A percentile compares a stretch with the other conserved stretches of the same genome.
phyloP scores from a whole-genome alignment of 257 asterid species.

The Nemophila menziesii region DNA sequence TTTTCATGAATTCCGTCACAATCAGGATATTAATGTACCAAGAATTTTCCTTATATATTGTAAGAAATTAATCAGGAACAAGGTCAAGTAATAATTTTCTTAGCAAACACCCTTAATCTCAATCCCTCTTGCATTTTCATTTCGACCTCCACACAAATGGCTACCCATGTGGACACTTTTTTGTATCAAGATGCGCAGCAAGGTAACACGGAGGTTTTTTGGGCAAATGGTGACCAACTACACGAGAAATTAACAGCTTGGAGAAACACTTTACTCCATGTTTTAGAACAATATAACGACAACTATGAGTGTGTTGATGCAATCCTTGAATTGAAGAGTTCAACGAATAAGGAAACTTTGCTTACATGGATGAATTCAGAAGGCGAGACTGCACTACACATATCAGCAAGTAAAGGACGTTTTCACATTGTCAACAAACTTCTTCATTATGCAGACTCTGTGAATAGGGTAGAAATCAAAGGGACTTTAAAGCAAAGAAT shows the following conservation, averaged over 20 bases:
- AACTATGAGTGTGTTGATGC: background rate
- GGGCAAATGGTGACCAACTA: background rate
- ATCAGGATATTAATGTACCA: too few relatives aligned
- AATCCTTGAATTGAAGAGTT: background rate
- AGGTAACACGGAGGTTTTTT: background rate
- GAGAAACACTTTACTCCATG: constrained; percentile 7
- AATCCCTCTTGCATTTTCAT: too few relatives aligned
- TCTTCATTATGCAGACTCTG: background rate
- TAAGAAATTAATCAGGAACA: too few relatives aligned
- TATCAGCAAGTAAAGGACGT: constrained; percentile 1
- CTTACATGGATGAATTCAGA: background rate
- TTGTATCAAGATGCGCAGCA: constrained; percentile 2
- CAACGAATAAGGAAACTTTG: background rate
- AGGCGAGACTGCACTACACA: constrained; percentile 4
- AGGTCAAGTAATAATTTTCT: too few relatives aligned
- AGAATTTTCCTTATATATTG: too few relatives aligned
- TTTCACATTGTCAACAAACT: background rate
- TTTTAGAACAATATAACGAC: constrained; percentile 1
- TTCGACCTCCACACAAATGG: too few relatives aligned
- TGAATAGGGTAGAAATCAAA: background rate
- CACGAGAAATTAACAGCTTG: background rate
- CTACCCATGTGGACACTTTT: background rate
- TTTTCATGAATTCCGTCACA: too few relatives aligned
- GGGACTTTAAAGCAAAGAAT: background rate
- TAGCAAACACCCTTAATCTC: too few relatives aligned